Evolutionary conservation across 192 early-diverging fungal species (phyloP), one percentile per base, ranked within the genome.

Genomic region (Coemansia nantahalensis): DNA sequence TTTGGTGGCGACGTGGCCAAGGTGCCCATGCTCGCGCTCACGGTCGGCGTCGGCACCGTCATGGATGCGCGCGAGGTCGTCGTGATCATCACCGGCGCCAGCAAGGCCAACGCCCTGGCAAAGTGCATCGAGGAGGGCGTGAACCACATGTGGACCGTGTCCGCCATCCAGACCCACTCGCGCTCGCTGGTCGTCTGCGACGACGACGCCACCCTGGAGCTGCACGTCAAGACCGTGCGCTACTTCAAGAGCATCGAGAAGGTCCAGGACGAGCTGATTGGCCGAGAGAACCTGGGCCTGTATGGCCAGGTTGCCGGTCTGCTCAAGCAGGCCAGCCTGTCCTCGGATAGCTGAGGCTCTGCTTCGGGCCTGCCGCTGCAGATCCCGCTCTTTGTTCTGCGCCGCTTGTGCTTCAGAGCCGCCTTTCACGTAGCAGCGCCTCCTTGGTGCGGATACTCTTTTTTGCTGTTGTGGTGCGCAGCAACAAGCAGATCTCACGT

Each of bases 141-240:
- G 39, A 92, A 92, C 78, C 88, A 90, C 72, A 91, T 91, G 88
- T 92, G 86, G 86, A 90, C 88, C 19, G 88, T 92, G 30, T 89
- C 86, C 22, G 90, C 88, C 43, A 85, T 91, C 69, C 88, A 91
- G 68, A 70, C 85, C 22, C 88, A 91, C 50, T 84, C 88, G 30
- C 83, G 84, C 55, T 84, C 85, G 19, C 79, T 91, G 65, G 83
- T 91, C 64, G 86, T 88, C 19, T 92, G 90, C 57, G 90, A 92
- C 62, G 90, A 92, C 58, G 90, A 92, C 48, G 88, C 90, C 24
- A 90, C 88, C 1, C 72, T 92, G 37, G 90, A 92, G 74, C 79
- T 92, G 45, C 88, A 92, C 39, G 90, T 92, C 68, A 87, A 92
- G 79, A 92, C 90, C 24, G 90, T 92, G 38, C 84, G 83, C 72